Evolutionary conservation across 116 monocot genomes (phyloP), one percentile per base, ranked within the genome.

Genomic region (Papilionanthe hybrid): DNA sequence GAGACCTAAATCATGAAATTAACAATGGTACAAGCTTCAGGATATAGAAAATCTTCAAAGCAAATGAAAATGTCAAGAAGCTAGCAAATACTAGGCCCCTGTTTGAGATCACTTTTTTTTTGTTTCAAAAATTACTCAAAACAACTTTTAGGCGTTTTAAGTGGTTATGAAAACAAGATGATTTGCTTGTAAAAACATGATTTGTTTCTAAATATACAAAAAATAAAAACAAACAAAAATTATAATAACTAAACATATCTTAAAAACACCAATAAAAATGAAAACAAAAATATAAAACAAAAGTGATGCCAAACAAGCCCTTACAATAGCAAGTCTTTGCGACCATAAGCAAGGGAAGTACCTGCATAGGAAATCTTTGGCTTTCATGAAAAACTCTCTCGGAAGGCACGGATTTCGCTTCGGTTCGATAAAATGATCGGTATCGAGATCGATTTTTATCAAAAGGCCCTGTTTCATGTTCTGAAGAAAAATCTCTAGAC

Each of bases 351-450:
- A 42, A 72, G 20, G 49, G 9, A 76, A 42, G 44, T 79, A 91
- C 95, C 91, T 90, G 85, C 22, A 84, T 79, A 65, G 88, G 82
- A 47, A 87, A 82, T 79, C 92, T 85, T 79, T 89, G 85, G 67
- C 80, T 87, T 78, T 87, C 90, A 79, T 85, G 74, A 42, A 83
- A 53, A 79, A 72, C 47, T 85, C 90, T 86, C 80, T 95, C 87
- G 84, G 85, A 84, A 81, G 84, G 72, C 56, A 80, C 32, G 75
- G 81, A 77, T 79, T 82, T 86, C 42, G 89, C 95, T 48, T 80
- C 78, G n/a, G 87, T 83, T 55, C 32, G 83, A 74, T 87, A 83
- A 20, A 80, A 90, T 41, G 93, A 80, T 57, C 78, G 50, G 65
- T 82, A 80, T 20, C 79, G 80, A 32, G 86, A 48, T 77, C 81